Conservation (phyloP, 1,284 basidiomycete genomes). For the Neonothopanus nambi region DNA sequence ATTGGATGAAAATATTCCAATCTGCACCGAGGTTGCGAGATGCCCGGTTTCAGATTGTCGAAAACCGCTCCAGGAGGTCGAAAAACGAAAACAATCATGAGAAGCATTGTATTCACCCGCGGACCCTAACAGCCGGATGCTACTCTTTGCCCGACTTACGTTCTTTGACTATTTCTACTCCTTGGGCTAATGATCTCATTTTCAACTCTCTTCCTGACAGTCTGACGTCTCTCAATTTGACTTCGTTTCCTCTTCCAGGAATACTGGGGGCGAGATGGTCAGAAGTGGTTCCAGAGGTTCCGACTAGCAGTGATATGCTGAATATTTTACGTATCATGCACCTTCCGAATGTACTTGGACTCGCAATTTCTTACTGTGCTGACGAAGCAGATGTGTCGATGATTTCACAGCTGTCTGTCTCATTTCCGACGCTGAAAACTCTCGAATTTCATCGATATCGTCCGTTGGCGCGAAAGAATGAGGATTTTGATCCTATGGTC, state of each 20-base stretch:
- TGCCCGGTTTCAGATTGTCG: constrained; percentile 4
- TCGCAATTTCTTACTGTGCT: constrained; percentile 11
- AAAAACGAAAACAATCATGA: neutral
- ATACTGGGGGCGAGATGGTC: constrained; percentile 6
- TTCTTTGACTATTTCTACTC: constrained; percentile 13
- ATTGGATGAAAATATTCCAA: constrained; percentile 7
- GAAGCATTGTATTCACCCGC: neutral
- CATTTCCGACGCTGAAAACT: neutral
- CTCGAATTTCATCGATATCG: constrained; percentile 15
- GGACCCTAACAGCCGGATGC: neutral
- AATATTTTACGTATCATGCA: constrained; percentile 1
- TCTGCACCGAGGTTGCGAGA: constrained; percentile 6
- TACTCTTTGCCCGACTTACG: constrained; percentile 5
- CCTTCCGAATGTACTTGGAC: constrained; percentile 3
- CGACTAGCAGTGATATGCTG: constrained; percentile 7
- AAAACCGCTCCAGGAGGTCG: neutral
- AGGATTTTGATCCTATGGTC: constrained; percentile 13
- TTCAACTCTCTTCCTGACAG: constrained; percentile 11
- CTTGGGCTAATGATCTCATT: constrained; percentile 2
- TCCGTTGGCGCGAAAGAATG: constrained; percentile 1
- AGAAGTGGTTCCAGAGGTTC: constrained; percentile 4
- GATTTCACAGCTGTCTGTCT: constrained; percentile 1
- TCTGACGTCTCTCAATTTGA: constrained; percentile 9
- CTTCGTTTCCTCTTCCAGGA: constrained; percentile 10
- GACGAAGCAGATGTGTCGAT: neutral